Percentiles rank a stretch among this genome's conserved stretches.
Conservation (phyloP, 148 eudicot species). For the Heliosperma pusillum region DNA sequence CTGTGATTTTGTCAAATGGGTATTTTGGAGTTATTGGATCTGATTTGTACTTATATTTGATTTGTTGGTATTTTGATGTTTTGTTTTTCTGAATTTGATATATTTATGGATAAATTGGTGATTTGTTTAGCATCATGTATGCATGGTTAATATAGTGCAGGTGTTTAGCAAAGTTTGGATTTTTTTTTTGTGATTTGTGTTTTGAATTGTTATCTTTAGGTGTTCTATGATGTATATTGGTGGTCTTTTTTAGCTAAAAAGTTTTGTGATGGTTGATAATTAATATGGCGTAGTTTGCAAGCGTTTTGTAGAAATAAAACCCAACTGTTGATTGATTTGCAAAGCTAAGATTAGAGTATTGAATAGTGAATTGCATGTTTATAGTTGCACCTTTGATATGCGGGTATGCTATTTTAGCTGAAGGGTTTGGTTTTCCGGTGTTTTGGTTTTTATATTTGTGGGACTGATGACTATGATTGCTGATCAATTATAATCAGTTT, state of each 20-base stretch:
- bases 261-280: too few relatives aligned
- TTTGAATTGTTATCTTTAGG: background rate
- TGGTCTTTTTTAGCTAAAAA: too few relatives aligned
- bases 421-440: background rate
- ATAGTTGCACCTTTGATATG: background rate
- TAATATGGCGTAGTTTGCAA: too few relatives aligned
- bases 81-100: background rate
- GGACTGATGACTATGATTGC: background rate
- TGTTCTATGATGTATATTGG: background rate
- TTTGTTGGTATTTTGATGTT: background rate
- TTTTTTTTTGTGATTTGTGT: background rate
- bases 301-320: background rate
- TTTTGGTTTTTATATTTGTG: background rate
- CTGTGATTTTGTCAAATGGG: slow-evolving; percentile 9
- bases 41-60: slow-evolving; percentile 1
- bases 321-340: background rate
- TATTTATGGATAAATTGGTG: background rate
- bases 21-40: slow-evolving; percentile 12
- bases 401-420: background rate
- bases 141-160: background rate
- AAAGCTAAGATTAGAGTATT: background rate
- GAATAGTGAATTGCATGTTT: background rate
- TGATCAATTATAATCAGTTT: background rate
- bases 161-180: slow-evolving; percentile 10
- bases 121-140: background rate